Evolutionary conservation across 1,284 basidiomycete species (phyloP).

Genomic region (Amylostereum chailletii): DNA sequence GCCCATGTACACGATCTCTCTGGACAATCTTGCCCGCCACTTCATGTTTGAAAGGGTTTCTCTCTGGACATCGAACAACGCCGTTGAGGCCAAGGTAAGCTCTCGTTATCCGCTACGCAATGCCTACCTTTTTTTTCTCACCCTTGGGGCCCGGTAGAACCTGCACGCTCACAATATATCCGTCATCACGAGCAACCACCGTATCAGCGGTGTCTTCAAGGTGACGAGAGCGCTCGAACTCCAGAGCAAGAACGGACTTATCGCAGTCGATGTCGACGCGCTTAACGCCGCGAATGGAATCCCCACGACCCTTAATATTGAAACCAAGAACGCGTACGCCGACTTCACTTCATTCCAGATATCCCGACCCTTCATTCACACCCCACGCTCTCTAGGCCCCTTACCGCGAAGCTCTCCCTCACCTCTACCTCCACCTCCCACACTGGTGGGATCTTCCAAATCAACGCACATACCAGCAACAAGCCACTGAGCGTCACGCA

Average conservation of each 20-base stretch:
- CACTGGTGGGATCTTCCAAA: constrained; percentile 20
- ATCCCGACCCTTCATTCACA: neutral
- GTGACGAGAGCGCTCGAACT: constrained; percentile 25
- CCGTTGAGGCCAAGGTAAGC: too few species aligned
- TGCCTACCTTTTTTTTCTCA: too few species aligned
- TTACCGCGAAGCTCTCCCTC: constrained; percentile 22
- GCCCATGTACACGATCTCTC: too few species aligned
- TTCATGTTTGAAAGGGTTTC: too few species aligned
- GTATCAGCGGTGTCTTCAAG: constrained; percentile 34
- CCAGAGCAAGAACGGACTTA: constrained; percentile 26
- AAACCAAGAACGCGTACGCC: constrained; percentile 31
- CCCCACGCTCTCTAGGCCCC: constrained; percentile 15
- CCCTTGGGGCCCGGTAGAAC: too few species aligned
- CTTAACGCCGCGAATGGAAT: constrained; percentile 19
- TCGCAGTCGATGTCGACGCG: constrained; percentile 26
- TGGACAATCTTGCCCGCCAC: too few species aligned
- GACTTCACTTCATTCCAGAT: neutral
- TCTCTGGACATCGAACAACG: too few species aligned
- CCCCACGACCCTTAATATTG: constrained; percentile 18
- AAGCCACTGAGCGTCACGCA: constrained; percentile 24
- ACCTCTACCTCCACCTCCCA: constrained; percentile 16
- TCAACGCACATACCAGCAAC: constrained; percentile 19
- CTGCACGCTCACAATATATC: constrained; percentile 16
- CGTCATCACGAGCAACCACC: constrained; percentile 25
- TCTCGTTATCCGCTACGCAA: too few species aligned